Evolutionary conservation across 2,329 filamentous ascomycete genomes (phyloP).

Genomic region (Trichoderma asperellum): DNA sequence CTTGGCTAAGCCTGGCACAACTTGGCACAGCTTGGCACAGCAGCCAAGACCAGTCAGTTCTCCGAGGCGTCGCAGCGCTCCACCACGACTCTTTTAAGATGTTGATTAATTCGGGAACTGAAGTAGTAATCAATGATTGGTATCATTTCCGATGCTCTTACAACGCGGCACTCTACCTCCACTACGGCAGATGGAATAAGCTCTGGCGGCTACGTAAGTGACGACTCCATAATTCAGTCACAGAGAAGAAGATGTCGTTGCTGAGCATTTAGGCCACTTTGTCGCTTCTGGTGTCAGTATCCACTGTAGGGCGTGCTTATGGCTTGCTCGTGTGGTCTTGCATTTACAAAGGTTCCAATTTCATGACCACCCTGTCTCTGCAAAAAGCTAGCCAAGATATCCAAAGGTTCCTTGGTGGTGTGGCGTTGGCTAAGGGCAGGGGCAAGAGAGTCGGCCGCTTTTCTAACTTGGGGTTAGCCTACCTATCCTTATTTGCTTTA

Average conservation of each 20-base stretch:
- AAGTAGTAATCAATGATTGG: background rate
- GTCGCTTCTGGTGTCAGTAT: background rate
- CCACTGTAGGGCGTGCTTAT: background rate
- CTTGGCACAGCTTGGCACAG: background rate
- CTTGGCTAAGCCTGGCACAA: background rate
- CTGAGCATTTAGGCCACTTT: background rate
- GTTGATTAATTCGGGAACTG: background rate
- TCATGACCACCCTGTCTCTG: background rate
- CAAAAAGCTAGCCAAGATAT: conserved; percentile 19
- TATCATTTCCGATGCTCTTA: background rate
- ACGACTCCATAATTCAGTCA: background rate
- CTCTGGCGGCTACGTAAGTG: background rate
- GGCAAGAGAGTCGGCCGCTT: background rate
- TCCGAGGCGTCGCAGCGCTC: background rate
- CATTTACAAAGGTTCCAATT: conserved; percentile 21
- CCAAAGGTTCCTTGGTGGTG: conserved; percentile 23
- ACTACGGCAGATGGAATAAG: background rate
- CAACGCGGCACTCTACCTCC: background rate
- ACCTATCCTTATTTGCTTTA: conserved; percentile 19
- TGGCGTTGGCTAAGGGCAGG: conserved; percentile 16
- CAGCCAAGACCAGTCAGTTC: background rate
- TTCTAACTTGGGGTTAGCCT: conserved; percentile 10
- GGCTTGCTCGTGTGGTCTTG: background rate
- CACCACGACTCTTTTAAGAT: background rate
- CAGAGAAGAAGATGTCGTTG: background rate